Base-by-base conservation (phyloP, 192 early-diverging fungal genomes). In the Coemansia sp. region DNA sequence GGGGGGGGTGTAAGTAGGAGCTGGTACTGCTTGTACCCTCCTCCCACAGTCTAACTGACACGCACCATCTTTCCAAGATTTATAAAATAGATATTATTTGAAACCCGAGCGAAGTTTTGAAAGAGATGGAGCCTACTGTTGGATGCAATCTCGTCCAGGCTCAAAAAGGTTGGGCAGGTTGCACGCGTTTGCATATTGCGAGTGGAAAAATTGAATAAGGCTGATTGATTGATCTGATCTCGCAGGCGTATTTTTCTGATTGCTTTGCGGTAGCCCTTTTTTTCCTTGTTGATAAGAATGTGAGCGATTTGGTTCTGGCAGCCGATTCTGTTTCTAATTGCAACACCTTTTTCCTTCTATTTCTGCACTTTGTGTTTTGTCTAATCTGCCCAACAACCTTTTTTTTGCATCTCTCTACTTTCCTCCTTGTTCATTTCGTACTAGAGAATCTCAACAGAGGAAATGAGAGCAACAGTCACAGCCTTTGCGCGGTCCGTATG, bases 401-500 rank as follows among this genome's bases (percentile, higher is more conserved):
- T 11, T 17, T 38, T 11, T 17, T 38, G 41, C 5, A 8, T 19
- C 60, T 68, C 25, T 20, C 14, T 13, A 2, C 8, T 54, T 54
- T 54, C 51, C 48, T 50, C 2, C 32, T 32, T 7, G 2, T 54
- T 54, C 22, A 25, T 54, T 50, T 64, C 16, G 22, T 40, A 11
- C 20, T 10, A 12, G 20, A 5, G 4, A 16, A 50, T 50, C 19
- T 17, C 5, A 50, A 17, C n/a, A 19, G 57, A 50, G 8, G 14
- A 7, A 69, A 81, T 81, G 74, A 74, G 46, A 32, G 32, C 54
- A 4, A 64, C 79, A 32, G 17, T 68, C 16, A 74, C 69, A 22
- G 53, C 64, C 3, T 39, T 68, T 55, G 68, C 75, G 62, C 89
- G 90, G 71, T 86, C 90, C 40, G 87, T 86, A 44, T 90, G 90